Evolutionary conservation across 257 asterid genomes (phyloP), one percentile per base, ranked within the genome.

Genomic region (Solanum ahanhuiri): DNA sequence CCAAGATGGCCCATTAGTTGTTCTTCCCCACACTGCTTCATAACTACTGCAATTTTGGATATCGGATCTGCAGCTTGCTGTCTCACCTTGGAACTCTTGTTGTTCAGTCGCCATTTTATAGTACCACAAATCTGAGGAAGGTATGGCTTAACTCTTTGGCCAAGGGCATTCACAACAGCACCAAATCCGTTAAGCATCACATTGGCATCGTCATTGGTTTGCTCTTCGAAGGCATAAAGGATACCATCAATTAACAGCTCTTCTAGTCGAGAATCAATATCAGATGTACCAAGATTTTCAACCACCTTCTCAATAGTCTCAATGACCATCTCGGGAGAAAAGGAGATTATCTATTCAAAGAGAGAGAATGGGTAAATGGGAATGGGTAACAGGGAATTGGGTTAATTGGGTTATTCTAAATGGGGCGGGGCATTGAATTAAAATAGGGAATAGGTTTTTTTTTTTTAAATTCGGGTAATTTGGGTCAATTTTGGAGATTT

Each of bases 71-170:
- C 98, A 84, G 98, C 98, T 91, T 94, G 97, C 60, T 95, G 98
- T 81, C 98, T 88, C 90, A 95, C 98, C 86, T 95, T 95, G 6
- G 98, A 97, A 86, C 98, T 95, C 95, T 95, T 95, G 60, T 95
- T 95, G 90, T 95, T 95, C 60, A 95, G 93, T 33, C 98, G 93
- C 98, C 98, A 95, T 76, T 93, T 95, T 85, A 95, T 95, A 66
- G 98, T 95, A 90, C 98, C 98, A 87, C 98, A 95, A 57, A 95
- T 95, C 91, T 95, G 98, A 57, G 98, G 98, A 87, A 95, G 97
- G 91, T 94, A 95, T 5, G 95, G 95, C 89, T 93, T 93, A 88
- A 94, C 98, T 87, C 96, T 91, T 89, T 92, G 95, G 67, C 98
- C 98, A 89, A 95, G 98, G 77, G 98, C 88, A 86, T 95, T 95